Percentiles rank a stretch among this genome's conserved stretches.
These are phyloP conservation scores for Acorus gramineus DNA, from an alignment of 106 monocot genomes.

Conservation along the genomic window DNA sequence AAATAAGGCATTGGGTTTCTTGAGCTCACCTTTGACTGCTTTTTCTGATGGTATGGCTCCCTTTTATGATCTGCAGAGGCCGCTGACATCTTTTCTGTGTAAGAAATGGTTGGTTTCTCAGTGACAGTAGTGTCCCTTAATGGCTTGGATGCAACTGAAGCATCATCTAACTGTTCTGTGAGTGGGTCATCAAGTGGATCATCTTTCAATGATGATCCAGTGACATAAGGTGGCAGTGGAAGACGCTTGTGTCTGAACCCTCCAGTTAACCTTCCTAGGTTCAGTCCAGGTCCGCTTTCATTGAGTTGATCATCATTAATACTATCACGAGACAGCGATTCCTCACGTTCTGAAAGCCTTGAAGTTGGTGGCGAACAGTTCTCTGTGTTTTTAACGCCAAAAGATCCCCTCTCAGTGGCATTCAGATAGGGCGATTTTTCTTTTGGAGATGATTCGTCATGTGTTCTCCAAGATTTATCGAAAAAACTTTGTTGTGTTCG, in stretches of 20 bases:
- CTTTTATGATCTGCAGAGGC: slow-evolving; percentile 5
- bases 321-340: too few relatives aligned
- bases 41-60: slow-evolving; percentile 8
- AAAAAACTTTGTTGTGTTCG: slow-evolving; percentile 1
- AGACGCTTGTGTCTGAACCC: slow-evolving; percentile 44
- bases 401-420: not conserved
- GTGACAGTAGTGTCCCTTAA: not conserved
- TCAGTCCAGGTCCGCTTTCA: slow-evolving; percentile 17
- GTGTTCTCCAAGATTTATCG: slow-evolving; percentile 3
- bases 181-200: too few relatives aligned
- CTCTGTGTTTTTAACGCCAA: too few relatives aligned
- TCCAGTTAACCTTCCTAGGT: slow-evolving; percentile 48
- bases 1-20: slow-evolving; percentile 7
- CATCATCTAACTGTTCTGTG: not conserved
- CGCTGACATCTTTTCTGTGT: slow-evolving; percentile 2
- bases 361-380: too few relatives aligned
- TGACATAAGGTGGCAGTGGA: slow-evolving; percentile 27
- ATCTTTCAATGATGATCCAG: not conserved
- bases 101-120: slow-evolving; percentile 9
- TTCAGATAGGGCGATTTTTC: not conserved
- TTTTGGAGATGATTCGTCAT: slow-evolving; percentile 2
- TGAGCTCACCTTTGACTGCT: slow-evolving; percentile 2
- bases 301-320: not conserved
- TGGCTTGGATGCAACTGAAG: slow-evolving; percentile 9
- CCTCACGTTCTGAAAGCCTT: too few relatives aligned